These are phyloP conservation scores for Botryobasidium botryosum DNA, from an alignment of 768 basidiomycete species.

Conservation along the genomic window DNA sequence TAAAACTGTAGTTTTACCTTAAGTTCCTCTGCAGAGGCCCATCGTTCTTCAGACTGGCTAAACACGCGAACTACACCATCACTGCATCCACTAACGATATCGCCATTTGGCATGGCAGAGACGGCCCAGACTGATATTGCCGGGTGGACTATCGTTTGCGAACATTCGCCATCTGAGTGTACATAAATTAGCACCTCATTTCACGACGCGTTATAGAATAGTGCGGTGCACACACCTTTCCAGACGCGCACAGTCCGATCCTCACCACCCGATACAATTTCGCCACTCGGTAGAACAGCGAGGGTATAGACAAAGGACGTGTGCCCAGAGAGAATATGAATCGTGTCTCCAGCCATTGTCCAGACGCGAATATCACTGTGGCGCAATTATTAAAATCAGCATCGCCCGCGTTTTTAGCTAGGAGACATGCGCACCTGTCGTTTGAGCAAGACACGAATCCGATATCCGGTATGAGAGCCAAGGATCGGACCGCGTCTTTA, in stretches of 20 bases:
- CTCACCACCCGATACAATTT: constrained; percentile 82
- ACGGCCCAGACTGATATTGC: constrained; percentile 97
- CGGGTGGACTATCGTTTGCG: constrained; percentile 81
- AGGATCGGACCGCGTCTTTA: constrained; percentile 75
- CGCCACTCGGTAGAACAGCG: constrained; percentile 62
- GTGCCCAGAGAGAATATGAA: constrained; percentile 77
- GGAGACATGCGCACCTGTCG: constrained; percentile 43
- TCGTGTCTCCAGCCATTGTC: constrained; percentile 63
- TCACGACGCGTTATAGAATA: too few relatives aligned
- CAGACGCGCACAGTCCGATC: constrained; percentile 87
- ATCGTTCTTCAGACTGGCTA: constrained; percentile 52
- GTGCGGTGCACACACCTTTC: constrained; percentile 39
- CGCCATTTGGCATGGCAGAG: constrained; percentile 71
- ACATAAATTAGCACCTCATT: neutral
- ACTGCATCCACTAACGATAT: constrained; percentile 83
- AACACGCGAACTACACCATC: constrained; percentile 82
- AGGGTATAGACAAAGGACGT: constrained; percentile 94
- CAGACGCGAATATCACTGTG: constrained; percentile 88
- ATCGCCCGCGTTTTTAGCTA: neutral
- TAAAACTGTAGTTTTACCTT: constrained; percentile 23
- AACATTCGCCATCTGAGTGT: constrained; percentile 60
- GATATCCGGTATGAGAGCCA: constrained; percentile 64
- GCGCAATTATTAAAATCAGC: constrained; percentile 8
- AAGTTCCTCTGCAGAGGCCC: constrained; percentile 45
- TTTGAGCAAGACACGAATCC: constrained; percentile 95